These are phyloP conservation scores for Hygrocybe coccinea DNA, from an alignment of 768 basidiomycete species.

Conservation along the genomic window DNA sequence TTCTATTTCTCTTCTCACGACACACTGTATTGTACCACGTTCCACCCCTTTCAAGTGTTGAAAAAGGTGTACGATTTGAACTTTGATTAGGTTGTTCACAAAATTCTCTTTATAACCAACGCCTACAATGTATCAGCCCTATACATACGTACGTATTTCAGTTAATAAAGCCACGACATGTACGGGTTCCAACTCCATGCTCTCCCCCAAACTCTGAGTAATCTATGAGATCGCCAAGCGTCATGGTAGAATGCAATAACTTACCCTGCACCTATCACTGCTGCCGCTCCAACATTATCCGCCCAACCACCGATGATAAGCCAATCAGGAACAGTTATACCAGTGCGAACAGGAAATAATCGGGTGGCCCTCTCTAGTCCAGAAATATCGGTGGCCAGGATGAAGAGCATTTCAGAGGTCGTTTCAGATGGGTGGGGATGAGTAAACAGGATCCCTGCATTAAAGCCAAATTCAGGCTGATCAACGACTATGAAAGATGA, in stretches of 20 bases:
- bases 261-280: slow-evolving; percentile 72
- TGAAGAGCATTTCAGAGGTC: slow-evolving; percentile 43
- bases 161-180: slow-evolving; percentile 45
- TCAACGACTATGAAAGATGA: slow-evolving; percentile 1
- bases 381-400: slow-evolving; percentile 50
- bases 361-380: slow-evolving; percentile 66
- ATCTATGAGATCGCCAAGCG: slow-evolving; percentile 30
- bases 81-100: slow-evolving; percentile 6
- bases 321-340: slow-evolving; percentile 75
- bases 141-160: neutral
- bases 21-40: slow-evolving; percentile 85
- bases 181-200: slow-evolving; percentile 45
- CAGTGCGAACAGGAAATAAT: slow-evolving; percentile 83
- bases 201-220: slow-evolving; percentile 30
- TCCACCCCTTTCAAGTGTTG: slow-evolving; percentile 51
- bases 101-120: slow-evolving; percentile 7
- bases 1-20: slow-evolving; percentile 44
- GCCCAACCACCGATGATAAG: slow-evolving; percentile 51
- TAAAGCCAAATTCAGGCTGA: slow-evolving; percentile 17
- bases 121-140: slow-evolving; percentile 2
- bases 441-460: slow-evolving; percentile 52
- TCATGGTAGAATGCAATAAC: slow-evolving; percentile 18
- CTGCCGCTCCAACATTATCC: slow-evolving; percentile 64
- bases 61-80: slow-evolving; percentile 28
- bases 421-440: slow-evolving; percentile 54